Evolutionary conservation across 805 yeast genomes (phyloP), one percentile per base, ranked within the genome.

Genomic region (Grigorovia yakushimaensis): DNA sequence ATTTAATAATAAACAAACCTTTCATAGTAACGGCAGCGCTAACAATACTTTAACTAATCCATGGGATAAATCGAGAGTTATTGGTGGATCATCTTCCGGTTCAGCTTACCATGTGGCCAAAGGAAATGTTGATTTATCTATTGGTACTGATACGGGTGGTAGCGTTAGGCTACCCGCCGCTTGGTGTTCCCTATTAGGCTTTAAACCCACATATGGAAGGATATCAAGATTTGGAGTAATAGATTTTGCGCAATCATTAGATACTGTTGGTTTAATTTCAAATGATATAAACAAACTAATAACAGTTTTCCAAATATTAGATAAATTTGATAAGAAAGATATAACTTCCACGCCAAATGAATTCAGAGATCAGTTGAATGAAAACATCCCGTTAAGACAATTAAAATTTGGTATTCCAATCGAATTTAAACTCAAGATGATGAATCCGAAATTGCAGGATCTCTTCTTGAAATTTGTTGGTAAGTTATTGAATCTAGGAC

Each of bases 111-210:
- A 94, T 0, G 96, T 91, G 1, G 82, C 91, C 1, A 76, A 82
- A 0, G 82, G 69, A 1, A 59, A 79, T 51, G 63, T 56, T 1
- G 87, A 83, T 59, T 80, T 85, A 56, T 77, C 95, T 1, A 65
- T 93, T 36, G 99, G 98, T 0, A 85, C 98, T 1, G 99, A 93
- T 58, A 93, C 99, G 0, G 99, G 99, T 5, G 99, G 99, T 0
- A 88, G 97, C 0, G 87, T 93, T 0, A 73, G 99, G 51, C 69
- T 87, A 19, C 99, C 99, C 0, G 94, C 95, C 1, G 82, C 95
- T 18, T 88, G 83, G 62, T 82, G 91, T 54, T 86, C 89, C 1
- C 73, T 84, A 0, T 68, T 78, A 27, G 98, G 98, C 1, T 88
- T 88, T 68, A 93, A 93, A 63, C 98, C 98, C 1, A 74, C 93